A percentile compares a stretch with the other conserved stretches of the same genome.
These are phyloP conservation scores for Cordyceps cicadae DNA, from an alignment of 2,329 filamentous ascomycete genomes.

Conservation along the genomic window DNA sequence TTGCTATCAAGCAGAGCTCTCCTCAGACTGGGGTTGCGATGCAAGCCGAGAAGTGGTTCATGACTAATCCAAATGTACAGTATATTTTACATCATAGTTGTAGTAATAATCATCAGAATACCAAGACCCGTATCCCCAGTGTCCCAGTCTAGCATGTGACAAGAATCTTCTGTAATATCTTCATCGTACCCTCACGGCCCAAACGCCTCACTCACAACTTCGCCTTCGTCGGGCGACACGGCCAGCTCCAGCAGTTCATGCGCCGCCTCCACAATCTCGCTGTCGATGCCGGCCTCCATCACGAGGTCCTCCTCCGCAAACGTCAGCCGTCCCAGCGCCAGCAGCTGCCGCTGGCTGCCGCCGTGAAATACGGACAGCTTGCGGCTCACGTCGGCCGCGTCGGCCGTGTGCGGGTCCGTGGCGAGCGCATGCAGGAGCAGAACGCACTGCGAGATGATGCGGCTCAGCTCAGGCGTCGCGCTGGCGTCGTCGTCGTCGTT, in stretches of 20 bases:
- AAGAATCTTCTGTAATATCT: not conserved
- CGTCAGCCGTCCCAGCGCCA: constrained; percentile 73
- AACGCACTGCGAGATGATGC: constrained; percentile 41
- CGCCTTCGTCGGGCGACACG: constrained; percentile 64
- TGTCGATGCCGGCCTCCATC: constrained; percentile 67
- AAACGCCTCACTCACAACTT: constrained; percentile 35
- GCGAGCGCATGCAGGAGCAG: constrained; percentile 44
- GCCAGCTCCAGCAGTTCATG: constrained; percentile 72
- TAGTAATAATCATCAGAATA: not conserved
- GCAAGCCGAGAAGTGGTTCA: not conserved
- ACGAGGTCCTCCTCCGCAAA: constrained; percentile 73
- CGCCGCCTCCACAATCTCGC: constrained; percentile 72
- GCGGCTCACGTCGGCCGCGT: constrained; percentile 52
- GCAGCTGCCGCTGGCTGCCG: constrained; percentile 71
- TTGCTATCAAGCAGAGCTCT: too few relatives aligned
- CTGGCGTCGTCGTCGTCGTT: not conserved
- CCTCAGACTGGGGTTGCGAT: too few relatives aligned
- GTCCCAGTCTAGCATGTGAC: too few relatives aligned
- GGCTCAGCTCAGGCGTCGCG: constrained; percentile 26
- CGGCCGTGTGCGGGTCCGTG: constrained; percentile 37
- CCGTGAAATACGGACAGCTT: constrained; percentile 65
- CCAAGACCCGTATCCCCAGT: not conserved
- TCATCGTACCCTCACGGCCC: constrained; percentile 21
- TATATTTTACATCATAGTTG: not conserved
- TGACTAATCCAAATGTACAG: not conserved